Base-by-base conservation (phyloP, 2,329 filamentous ascomycete species). In the Sporothrix inflata region DNA sequence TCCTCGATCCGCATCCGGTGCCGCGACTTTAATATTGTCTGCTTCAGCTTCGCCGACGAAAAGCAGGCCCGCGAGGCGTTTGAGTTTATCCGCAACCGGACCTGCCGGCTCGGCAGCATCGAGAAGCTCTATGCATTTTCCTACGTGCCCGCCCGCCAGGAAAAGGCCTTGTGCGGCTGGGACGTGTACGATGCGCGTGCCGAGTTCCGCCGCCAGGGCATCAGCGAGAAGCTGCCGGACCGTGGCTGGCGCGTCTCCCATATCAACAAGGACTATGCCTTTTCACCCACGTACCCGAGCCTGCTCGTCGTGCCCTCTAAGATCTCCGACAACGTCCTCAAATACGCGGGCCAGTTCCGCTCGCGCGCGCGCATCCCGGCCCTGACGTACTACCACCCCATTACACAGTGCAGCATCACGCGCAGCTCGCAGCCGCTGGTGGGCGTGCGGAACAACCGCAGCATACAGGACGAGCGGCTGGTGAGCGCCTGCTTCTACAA, bases 341-440 rank as follows among this genome's bases (percentile, higher is more conserved):
- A 97, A 78, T 97, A 99, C 79, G 96, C 94, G 34, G 92, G 91
- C 73, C 89, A 90, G 74, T 98, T 97, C 82, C 92, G 96, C 69
- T 98, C 96, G 0, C 89, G 94, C 73, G 90, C 91, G 75, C 91
- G 96, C 73, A 94, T 99, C 80, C 96, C 96, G 1, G 92, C 91
- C 3, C 84, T 99, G 51, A 94, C 94, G 27, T 99, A 99, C 81
- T 89, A 98, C n/a, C 96, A 99, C 80, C 93, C 94, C 0, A 86
- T 98, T 77, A 99, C 98, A 80, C 97, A 97, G 80, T 98, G 96
- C 81, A 96, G 94, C 30, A 97, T 99, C 75, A 98, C 95, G 1
- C 88, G 96, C 79, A 97, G 94, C 79, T 97, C 95, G 3, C 96
- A 99, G 79, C 96, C 96, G 0, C 85, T 95, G 72, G 92, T 95